phyloP scores from a whole-genome alignment of 805 yeast species.

The Isabelozyma gotoi region DNA sequence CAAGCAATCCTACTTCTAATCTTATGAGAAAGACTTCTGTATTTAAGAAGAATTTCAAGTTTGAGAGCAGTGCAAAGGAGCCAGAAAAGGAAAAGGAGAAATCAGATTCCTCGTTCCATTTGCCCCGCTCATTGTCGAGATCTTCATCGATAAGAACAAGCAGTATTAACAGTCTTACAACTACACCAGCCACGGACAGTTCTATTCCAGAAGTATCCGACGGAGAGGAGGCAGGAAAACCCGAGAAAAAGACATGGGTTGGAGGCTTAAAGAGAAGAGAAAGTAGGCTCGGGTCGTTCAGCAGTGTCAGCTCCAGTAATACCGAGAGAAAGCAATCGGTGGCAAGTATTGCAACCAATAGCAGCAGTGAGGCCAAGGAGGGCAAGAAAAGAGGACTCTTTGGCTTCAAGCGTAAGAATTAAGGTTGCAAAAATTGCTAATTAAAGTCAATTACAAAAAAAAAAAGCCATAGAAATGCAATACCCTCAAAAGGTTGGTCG shows the following conservation, averaged over 20 bases:
- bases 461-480: too few relatives aligned
- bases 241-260: slow-evolving; percentile 43
- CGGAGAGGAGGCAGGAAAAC: slow-evolving; percentile 4
- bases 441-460: too few relatives aligned
- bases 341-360: slow-evolving; percentile 14
- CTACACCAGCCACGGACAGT: not conserved
- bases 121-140: slow-evolving; percentile 8
- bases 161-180: not conserved
- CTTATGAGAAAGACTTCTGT: slow-evolving; percentile 11
- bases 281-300: slow-evolving; percentile 10
- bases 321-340: slow-evolving; percentile 17
- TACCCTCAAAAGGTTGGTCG: too few relatives aligned
- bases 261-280: slow-evolving; percentile 37
- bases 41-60: slow-evolving; percentile 32
- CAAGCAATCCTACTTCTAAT: too few relatives aligned
- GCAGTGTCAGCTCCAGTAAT: slow-evolving; percentile 2
- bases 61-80: slow-evolving; percentile 12
- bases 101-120: slow-evolving; percentile 5
- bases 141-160: slow-evolving; percentile 7
- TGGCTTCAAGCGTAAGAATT: slow-evolving; percentile 31
- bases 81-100: slow-evolving; percentile 10
- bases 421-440: not conserved
- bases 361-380: slow-evolving; percentile 6
- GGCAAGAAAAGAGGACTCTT: slow-evolving; percentile 33
- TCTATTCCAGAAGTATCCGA: slow-evolving; percentile 1